A percentile compares a stretch with the other conserved stretches of the same genome.
Conservation (phyloP, 176 grass and related monocot species). For the Coix lacrymajobi region DNA sequence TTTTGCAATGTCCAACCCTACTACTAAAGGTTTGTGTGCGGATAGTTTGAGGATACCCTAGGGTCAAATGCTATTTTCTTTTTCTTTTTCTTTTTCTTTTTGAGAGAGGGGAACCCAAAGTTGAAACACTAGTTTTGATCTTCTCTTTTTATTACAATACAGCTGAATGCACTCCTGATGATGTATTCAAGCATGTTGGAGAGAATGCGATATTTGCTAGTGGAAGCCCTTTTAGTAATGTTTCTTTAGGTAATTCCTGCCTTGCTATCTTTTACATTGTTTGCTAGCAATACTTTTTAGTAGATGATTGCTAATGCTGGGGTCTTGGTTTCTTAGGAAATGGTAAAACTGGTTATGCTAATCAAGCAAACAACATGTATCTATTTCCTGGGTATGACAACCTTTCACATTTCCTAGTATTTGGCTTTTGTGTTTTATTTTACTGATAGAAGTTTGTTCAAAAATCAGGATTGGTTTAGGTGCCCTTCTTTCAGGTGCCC, state of each 20-base stretch:
- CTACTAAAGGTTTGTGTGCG: slow-evolving; percentile 54
- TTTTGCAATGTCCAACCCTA: slow-evolving; percentile 99
- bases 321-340: slow-evolving; percentile 39
- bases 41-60: neutral
- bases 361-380: slow-evolving; percentile 99
- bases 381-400: slow-evolving; percentile 92
- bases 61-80: neutral
- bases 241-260: slow-evolving; percentile 63
- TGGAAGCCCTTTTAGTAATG: slow-evolving; percentile 86
- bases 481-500: slow-evolving; percentile 90
- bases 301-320: slow-evolving; percentile 13
- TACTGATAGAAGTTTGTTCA: slow-evolving; percentile 23
- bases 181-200: slow-evolving; percentile 88
- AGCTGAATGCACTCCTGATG: slow-evolving; percentile 93
- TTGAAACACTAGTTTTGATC: slow-evolving; percentile 19
- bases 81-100: no score
- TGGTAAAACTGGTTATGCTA: slow-evolving; percentile 66
- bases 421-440: slow-evolving; percentile 20
- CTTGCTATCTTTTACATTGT: slow-evolving; percentile 13
- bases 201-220: slow-evolving; percentile 94
- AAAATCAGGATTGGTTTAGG: slow-evolving; percentile 90
- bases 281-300: neutral
- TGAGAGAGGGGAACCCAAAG: neutral
- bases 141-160: slow-evolving; percentile 29
- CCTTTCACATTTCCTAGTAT: neutral